Conservation (phyloP, 768 basidiomycete genomes). For the Suillus tomentosus region DNA sequence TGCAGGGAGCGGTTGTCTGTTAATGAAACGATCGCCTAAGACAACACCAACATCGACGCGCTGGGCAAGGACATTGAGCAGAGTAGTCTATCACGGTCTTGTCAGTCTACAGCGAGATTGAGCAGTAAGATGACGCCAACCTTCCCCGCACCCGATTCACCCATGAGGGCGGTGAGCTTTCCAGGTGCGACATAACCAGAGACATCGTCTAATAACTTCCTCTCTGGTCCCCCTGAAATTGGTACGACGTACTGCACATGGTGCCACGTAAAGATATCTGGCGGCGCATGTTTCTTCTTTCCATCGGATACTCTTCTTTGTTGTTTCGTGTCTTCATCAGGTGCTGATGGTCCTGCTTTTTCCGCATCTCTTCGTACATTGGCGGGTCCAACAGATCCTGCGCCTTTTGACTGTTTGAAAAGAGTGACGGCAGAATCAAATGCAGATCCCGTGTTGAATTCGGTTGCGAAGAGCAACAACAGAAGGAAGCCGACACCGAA, state of each 20-base stretch:
- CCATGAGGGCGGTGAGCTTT: slow-evolving; percentile 79
- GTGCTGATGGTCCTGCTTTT: slow-evolving; percentile 23
- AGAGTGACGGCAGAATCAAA: slow-evolving; percentile 49
- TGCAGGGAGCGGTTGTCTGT: slow-evolving; percentile 43
- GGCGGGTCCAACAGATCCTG: slow-evolving; percentile 28
- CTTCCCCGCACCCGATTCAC: slow-evolving; percentile 54
- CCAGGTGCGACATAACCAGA: slow-evolving; percentile 86
- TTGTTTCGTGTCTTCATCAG: neutral
- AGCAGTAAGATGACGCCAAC: slow-evolving; percentile 29
- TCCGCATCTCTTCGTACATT: slow-evolving; percentile 32
- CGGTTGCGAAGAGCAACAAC: slow-evolving; percentile 59
- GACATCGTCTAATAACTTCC: slow-evolving; percentile 65
- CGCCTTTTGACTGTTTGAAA: slow-evolving; percentile 57
- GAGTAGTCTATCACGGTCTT: slow-evolving; percentile 42
- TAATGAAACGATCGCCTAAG: slow-evolving; percentile 45
- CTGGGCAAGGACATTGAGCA: slow-evolving; percentile 48
- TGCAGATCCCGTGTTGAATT: slow-evolving; percentile 45
- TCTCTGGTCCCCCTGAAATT: slow-evolving; percentile 35
- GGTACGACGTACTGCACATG: slow-evolving; percentile 64
- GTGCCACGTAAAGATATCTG: slow-evolving; percentile 80
- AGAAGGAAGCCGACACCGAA: slow-evolving; percentile 62
- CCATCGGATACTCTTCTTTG: neutral
- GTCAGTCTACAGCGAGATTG: neutral
- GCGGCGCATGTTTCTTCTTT: slow-evolving; percentile 34
- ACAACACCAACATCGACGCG: slow-evolving; percentile 41